Evolutionary conservation across 345 rosid genomes (phyloP).

Genomic region (Euphorbia peplus): DNA sequence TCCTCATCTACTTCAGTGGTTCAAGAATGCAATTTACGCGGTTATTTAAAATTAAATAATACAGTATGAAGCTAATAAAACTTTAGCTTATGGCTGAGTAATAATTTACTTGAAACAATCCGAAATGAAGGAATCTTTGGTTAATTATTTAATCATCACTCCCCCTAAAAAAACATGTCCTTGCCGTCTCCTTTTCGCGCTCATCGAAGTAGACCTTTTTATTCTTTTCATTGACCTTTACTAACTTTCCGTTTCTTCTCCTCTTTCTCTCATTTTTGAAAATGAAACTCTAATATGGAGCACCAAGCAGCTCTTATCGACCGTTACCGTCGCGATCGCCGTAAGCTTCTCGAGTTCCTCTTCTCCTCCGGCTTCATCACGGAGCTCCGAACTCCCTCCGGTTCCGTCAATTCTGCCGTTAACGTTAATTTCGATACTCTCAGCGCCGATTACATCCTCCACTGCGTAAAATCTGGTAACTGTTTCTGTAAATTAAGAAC

Average conservation of each 20-base stretch:
- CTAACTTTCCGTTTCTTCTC: not conserved
- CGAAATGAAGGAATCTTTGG: not conserved
- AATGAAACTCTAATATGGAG: slow-evolving; percentile 1
- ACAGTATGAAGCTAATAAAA: too few species aligned
- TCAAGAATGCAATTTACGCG: too few species aligned
- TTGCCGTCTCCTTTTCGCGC: slow-evolving; percentile 28
- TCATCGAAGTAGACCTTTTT: slow-evolving; percentile 7
- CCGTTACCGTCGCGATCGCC: slow-evolving; percentile 85
- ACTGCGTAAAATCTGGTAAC: slow-evolving; percentile 63
- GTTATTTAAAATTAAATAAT: too few species aligned
- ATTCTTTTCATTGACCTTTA: not conserved
- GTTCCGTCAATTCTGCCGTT: slow-evolving; percentile 43
- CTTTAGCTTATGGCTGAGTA: too few species aligned
- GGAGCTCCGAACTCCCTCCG: slow-evolving; percentile 57
- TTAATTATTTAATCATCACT: too few species aligned
- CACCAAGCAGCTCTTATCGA: slow-evolving; percentile 39
- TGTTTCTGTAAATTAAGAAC: slow-evolving; percentile 13
- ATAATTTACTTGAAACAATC: not conserved
- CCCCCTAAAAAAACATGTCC: not conserved
- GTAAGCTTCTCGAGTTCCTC: slow-evolving; percentile 74
- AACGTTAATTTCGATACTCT: slow-evolving; percentile 57
- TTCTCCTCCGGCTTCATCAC: slow-evolving; percentile 54
- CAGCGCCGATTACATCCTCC: slow-evolving; percentile 70
- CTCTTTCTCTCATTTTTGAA: not conserved
- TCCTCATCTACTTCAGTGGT: too few species aligned